Base-by-base conservation (phyloP, 2,329 filamentous ascomycete species). In the Teratosphaeria epicoccoides region DNA sequence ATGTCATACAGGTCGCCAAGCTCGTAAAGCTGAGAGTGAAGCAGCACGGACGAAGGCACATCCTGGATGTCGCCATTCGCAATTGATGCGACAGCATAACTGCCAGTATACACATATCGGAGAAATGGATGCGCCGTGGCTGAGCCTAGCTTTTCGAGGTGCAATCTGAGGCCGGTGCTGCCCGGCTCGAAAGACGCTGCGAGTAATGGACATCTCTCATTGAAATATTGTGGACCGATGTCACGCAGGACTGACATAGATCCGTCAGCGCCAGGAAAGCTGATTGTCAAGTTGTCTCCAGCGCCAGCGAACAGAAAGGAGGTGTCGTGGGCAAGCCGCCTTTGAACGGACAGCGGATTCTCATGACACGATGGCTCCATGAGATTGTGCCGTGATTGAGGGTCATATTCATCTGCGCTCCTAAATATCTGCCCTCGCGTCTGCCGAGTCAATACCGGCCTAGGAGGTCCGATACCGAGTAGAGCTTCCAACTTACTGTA, bases 1-100 rank as follows among this genome's bases (percentile, higher is more conserved):
- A 73, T 54, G 49, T 71, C 67, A 57, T 68, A 73, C 49, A 70
- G 63, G 23, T 68, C 63, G 6, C 64, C 72, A 12, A 74, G 62
- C 47, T 66, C 69, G 55, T 66, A 71, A 20, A 71, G 60, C 49
- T 73, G 63, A 12, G 63, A 68, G 52, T 75, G 72, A 2, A 68
- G 56, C 11, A 74, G 61, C 11, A 75, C 55, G 0, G 66, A 65
- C 9, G 63, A 62, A 2, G 62, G 63, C 9, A 66, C 61, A 33
- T 63, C 59, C 22, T 59, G 55, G 55, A 33, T 59, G 55, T 25
- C 45, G 46, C 61, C 53, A 2, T 67, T 64, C 3, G 50, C 45
- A 7, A 55, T 48, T 10, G 55, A 52, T 6, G 49, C 48, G 20
- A 61, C 51, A 7, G 66, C 61, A 54, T 74, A 74, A 47, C 61